Percentiles rank a stretch among this genome's conserved stretches.
Conservation (phyloP, 495 filamentous ascomycete species). For the Lindgomyces ingoldianus region DNA sequence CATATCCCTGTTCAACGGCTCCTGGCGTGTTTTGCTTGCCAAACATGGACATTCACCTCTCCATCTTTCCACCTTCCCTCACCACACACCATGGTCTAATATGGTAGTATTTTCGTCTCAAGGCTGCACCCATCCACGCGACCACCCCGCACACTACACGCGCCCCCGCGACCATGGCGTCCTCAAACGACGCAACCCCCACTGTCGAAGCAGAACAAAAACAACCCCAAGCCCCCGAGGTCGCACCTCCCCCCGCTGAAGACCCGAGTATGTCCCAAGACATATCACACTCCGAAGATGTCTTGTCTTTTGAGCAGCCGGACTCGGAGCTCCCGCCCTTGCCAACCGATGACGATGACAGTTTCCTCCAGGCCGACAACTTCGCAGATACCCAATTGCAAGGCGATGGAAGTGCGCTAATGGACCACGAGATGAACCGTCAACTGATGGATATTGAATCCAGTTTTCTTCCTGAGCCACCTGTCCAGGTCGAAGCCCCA, state of each 20-base stretch:
- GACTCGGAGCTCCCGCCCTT: conserved; percentile 38
- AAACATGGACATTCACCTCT: neutral
- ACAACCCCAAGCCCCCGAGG: neutral
- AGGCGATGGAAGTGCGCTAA: conserved; percentile 53
- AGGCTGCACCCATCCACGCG: neutral
- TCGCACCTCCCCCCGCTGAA: conserved; percentile 11
- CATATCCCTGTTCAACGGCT: neutral
- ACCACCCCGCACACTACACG: neutral
- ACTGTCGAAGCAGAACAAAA: conserved; percentile 16
- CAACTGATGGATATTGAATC: conserved; percentile 86
- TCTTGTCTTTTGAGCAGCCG: conserved; percentile 28
- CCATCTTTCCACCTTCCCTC: neutral
- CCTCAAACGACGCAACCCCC: neutral
- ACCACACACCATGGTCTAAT: neutral
- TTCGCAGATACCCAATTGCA: conserved; percentile 26
- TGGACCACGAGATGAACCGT: conserved; percentile 64
- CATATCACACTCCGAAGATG: conserved; percentile 24
- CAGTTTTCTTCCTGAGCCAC: conserved; percentile 67
- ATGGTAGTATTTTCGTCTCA: neutral
- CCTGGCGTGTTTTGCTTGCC: neutral
- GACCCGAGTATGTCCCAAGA: conserved; percentile 22
- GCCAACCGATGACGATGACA: conserved; percentile 34
- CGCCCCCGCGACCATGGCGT: neutral
- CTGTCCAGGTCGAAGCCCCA: conserved; percentile 48
- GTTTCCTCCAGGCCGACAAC: conserved; percentile 31